phyloP scores from a whole-genome alignment of 305 asterid species.

The Vinca major region DNA sequence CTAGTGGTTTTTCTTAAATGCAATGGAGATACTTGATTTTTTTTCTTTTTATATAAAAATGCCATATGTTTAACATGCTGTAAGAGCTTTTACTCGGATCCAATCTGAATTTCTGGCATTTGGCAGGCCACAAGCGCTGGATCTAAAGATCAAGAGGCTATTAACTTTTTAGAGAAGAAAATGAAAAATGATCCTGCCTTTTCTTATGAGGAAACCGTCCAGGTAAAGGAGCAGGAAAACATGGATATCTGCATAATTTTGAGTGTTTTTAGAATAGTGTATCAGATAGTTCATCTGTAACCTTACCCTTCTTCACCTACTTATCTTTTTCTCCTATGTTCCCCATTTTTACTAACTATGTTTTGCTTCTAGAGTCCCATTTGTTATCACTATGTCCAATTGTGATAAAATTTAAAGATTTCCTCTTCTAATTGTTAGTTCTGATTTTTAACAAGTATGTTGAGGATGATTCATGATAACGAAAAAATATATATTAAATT shows the following conservation, averaged over 20 bases:
- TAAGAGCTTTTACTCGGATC: background rate
- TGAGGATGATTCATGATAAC: background rate
- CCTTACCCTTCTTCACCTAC: background rate
- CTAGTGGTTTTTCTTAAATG: background rate
- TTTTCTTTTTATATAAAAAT: background rate
- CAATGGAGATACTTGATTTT: background rate
- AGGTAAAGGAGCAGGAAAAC: constrained; percentile 41
- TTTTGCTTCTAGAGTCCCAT: background rate
- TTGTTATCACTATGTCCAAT: background rate
- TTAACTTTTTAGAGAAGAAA: constrained; percentile 91
- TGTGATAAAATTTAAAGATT: background rate
- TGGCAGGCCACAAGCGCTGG: constrained; percentile 98
- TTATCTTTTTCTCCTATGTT: background rate
- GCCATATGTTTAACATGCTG: background rate
- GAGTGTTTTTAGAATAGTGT: background rate
- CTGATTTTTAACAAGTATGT: background rate
- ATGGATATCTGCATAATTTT: constrained; percentile 1
- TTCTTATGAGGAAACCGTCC: constrained; percentile 93
- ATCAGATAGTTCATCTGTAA: background rate
- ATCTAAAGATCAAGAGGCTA: constrained; percentile 94
- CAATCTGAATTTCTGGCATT: constrained; percentile 15
- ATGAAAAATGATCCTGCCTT: constrained; percentile 92
- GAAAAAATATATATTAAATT: background rate
- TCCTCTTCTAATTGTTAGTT: background rate
- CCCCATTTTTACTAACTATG: background rate